phyloP scores from a whole-genome alignment of 305 asterid species.

The Petunia hybrid region DNA sequence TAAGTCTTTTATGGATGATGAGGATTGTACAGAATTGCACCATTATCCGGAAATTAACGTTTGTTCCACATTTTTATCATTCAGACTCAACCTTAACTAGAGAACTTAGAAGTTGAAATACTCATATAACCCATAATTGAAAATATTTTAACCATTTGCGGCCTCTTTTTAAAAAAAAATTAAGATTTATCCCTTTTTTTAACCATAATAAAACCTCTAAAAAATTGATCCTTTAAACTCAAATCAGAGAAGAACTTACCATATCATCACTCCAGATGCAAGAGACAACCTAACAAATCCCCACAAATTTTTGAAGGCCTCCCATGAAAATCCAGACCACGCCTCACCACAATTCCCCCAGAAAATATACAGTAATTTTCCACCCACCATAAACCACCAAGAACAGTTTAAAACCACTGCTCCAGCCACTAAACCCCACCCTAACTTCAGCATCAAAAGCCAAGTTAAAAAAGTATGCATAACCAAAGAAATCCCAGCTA shows the following conservation, averaged over 20 bases:
- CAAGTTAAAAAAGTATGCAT: constrained; percentile 46
- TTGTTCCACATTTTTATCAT: too few relatives aligned
- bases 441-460: constrained; percentile 46
- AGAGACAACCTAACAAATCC: constrained; percentile 44
- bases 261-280: constrained; percentile 53
- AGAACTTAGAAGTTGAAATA: too few relatives aligned
- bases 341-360: constrained; percentile 47
- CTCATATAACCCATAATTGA: too few relatives aligned
- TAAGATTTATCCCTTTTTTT: not conserved
- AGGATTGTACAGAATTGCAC: too few relatives aligned
- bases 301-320: constrained; percentile 44
- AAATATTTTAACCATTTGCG: not conserved
- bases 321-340: constrained; percentile 49
- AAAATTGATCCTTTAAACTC: not conserved
- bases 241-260: constrained; percentile 37
- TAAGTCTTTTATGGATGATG: too few relatives aligned
- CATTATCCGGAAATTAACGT: too few relatives aligned
- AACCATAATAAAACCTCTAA: not conserved
- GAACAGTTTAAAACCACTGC: constrained; percentile 44
- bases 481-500: constrained; percentile 39
- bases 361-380: constrained; percentile 45
- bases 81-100: too few relatives aligned
- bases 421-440: constrained; percentile 47
- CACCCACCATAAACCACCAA: constrained; percentile 53
- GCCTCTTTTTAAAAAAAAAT: not conserved